Base-by-base conservation (phyloP, 495 filamentous ascomycete genomes). In the Geoglossum glabrum region DNA sequence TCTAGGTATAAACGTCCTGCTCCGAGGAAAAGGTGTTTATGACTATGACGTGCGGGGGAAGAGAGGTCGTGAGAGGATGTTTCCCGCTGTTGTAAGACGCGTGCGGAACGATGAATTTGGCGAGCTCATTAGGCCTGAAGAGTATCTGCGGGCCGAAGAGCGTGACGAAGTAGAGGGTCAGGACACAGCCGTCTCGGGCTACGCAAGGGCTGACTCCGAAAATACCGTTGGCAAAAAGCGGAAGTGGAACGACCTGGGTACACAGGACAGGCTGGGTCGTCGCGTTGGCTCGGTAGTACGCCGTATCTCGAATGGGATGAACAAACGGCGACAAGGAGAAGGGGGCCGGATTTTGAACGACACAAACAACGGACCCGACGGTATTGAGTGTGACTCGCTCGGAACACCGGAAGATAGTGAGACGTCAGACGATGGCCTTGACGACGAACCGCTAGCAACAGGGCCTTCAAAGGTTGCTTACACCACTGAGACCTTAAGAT, bases 1-100 rank as follows among this genome's bases (percentile, higher is more conserved):
- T 59, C 71, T 97, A 0, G 92, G 92, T 6, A 79, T 97, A 60
- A 95, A 90, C 64, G 77, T 99, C 59, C 73, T 99, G 5, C 72
- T 97, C n/a, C 85, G 90, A 40, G 79, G 85, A 31, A 89, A 90
- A 64, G 83, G 81, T 19, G 78, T 93, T 19, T 86, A 88, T 66
- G 92, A 99, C 67, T 99, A 84, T 59, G 87, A 95, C 64, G 86
- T 96, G 7, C 78, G 86, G n/a, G 84, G 83, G 17, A 94, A 94
- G 64, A 95, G 88, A 67, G 93, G 92, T 21, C 76, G 89, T 33
- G 93, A 98, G 63, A 82, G 86, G 61, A 86, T 92, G 79, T 97
- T 94, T 62, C 92, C 92, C 0, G 84, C 89, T 51, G 82, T 90
- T 17, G 79, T 86, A 36, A 78, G 85, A 34, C 75, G 88, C 59